These are phyloP conservation scores for Tulasnella sp. DNA, from an alignment of 768 basidiomycete genomes.

Conservation along the genomic window DNA sequence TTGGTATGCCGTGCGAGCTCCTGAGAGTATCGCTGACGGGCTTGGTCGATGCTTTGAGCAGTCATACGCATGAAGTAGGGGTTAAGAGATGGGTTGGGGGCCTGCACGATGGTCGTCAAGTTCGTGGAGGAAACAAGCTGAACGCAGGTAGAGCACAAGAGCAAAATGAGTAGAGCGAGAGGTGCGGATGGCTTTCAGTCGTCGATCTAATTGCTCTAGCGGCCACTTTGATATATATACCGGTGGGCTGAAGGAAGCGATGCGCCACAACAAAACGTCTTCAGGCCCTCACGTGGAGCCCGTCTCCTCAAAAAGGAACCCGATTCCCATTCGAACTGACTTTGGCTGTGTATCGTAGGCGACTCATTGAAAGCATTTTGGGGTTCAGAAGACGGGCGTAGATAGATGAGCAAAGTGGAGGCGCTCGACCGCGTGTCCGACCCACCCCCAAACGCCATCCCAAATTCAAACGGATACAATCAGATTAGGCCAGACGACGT, in stretches of 20 bases:
- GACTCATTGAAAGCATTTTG: neutral
- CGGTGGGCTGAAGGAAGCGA: constrained; percentile 13
- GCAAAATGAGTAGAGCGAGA: neutral
- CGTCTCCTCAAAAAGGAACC: neutral
- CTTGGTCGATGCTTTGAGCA: constrained; percentile 21
- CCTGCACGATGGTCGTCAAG: no score
- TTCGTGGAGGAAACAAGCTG: neutral
- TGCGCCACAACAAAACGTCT: neutral
- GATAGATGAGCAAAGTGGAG: neutral
- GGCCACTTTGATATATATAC: neutral
- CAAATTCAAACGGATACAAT: neutral
- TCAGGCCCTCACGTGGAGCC: neutral
- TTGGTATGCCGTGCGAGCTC: constrained; percentile 20
- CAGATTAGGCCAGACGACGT: neutral
- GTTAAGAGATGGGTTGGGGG: neutral
- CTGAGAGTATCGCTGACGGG: constrained; percentile 26
- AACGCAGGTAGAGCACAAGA: neutral
- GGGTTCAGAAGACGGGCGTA: neutral
- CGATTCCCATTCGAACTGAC: neutral
- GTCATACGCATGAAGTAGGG: constrained; percentile 25
- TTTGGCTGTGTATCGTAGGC: neutral
- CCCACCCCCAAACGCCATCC: neutral
- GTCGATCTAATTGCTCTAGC: neutral
- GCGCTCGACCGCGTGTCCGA: neutral
- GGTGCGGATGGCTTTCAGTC: neutral